Evolutionary conservation across 345 rosid genomes (phyloP), one percentile per base, ranked within the genome.

Genomic region (Balakata baccata): DNA sequence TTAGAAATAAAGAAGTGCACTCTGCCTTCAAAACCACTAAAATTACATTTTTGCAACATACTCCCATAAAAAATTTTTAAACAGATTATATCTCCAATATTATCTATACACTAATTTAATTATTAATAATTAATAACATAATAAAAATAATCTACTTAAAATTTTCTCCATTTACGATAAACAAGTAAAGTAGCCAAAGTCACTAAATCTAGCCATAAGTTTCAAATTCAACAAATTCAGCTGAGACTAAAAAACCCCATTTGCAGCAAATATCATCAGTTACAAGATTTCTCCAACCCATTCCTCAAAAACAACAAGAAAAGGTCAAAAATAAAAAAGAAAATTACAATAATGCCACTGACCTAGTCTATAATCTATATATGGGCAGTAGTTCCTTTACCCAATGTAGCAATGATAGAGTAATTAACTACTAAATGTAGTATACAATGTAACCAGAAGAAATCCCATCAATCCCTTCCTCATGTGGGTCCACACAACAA

Each of bases 361-460:
- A 4, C 67, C 51, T 46, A 5, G n/a, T 57, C 78, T 74, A 80
- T n/a, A 5, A 17, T 57, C 78, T 72, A 80, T 60, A 53, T 43
- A 6, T 67, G 54, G 58, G 79, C 34, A 29, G 82, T 62, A 71
- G 67, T 72, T 11, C 29, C n/a, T 56, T 57, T 75, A 51, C 78
- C 54, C 43, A 54, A 45, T 62, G 38, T 17, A 25, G 76, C 60
- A 56, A 53, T 22, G 4, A 50, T 3, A 9, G 6, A 43, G 47
- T 43, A 43, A 43, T 61, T 18, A 62, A 50, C 63, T 38, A 22
- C 64, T 57, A 64, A 47, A 43, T 56, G 23, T 39, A 20, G 73
- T 3, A 45, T 13, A 57, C 43, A 70, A 22, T 20, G 29, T 11
- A 61, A 61, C 39, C 11, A 29, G 8, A 61, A 25, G n/a, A 37